Evolutionary conservation across 1,139 yeast species (phyloP).

Genomic region (Debaryomyces singareniensis): DNA sequence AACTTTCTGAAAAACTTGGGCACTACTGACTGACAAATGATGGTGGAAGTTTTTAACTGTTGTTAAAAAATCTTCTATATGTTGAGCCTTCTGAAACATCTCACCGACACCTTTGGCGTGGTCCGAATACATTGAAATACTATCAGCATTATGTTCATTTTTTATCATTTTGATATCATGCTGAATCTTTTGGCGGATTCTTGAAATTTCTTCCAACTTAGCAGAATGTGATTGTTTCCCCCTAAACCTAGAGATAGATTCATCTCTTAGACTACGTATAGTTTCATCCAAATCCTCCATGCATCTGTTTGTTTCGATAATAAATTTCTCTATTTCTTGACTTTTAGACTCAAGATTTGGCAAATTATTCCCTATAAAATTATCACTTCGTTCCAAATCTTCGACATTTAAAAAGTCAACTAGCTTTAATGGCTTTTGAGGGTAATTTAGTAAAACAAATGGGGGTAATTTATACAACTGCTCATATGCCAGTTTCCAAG

Average conservation of each 20-base stretch:
- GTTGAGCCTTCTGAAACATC: conserved; percentile 9
- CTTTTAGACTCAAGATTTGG: conserved; percentile 28
- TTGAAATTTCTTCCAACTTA: conserved; percentile 3
- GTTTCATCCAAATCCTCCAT: conserved; percentile 23
- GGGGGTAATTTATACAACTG: conserved; percentile 32
- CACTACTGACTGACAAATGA: conserved; percentile 18
- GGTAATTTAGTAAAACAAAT: conserved; percentile 11
- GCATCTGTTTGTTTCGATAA: conserved; percentile 21
- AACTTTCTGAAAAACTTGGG: conserved; percentile 22
- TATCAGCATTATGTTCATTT: conserved; percentile 5
- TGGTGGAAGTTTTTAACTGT: conserved; percentile 19
- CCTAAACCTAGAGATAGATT: conserved; percentile 28
- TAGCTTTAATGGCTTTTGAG: conserved; percentile 10
- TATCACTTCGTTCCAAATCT: conserved; percentile 17
- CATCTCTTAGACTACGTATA: conserved; percentile 29
- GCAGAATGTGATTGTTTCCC: conserved; percentile 7
- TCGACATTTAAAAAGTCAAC: conserved; percentile 21
- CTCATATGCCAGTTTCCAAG: conserved; percentile 44
- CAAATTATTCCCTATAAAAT: conserved; percentile 17
- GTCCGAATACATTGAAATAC: conserved; percentile 10
- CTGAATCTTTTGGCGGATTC: conserved; percentile 6
- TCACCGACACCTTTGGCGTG: conserved; percentile 12
- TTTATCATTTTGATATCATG: conserved; percentile 14
- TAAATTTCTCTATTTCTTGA: conserved; percentile 32
- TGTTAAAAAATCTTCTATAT: conserved; percentile 10